phyloP scores from a whole-genome alignment of 257 asterid genomes.

The Voacanga thouarsii region DNA sequence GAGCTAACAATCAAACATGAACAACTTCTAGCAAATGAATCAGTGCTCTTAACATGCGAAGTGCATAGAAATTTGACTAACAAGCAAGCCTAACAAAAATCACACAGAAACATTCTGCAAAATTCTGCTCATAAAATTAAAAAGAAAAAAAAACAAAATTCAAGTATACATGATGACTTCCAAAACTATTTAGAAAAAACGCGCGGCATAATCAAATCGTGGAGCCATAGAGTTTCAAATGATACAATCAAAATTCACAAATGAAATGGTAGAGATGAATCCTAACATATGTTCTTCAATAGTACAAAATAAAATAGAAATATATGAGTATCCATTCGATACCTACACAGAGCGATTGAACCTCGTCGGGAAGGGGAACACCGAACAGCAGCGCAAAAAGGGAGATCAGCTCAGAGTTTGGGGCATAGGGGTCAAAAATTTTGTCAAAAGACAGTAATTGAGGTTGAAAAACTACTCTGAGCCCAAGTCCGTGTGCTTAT shows the following conservation, averaged over 20 bases:
- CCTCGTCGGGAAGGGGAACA: conserved; percentile 1
- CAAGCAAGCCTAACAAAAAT: no score
- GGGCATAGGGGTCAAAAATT: not conserved
- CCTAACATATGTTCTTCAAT: not conserved
- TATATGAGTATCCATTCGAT: not conserved
- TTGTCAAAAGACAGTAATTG: not conserved
- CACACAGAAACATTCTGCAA: no score
- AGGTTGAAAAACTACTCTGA: no score
- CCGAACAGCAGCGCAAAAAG: no score
- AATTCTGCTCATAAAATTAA: no score
- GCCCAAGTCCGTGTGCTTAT: not conserved
- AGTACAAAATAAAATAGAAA: not conserved
- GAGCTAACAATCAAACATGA: no score
- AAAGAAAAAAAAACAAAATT: not conserved
- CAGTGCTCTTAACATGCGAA: no score
- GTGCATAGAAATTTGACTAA: no score
- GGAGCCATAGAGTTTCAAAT: not conserved
- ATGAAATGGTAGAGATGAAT: not conserved
- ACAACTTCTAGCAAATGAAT: no score
- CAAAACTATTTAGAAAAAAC: not conserved
- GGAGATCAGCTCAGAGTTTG: not conserved
- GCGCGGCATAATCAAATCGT: not conserved
- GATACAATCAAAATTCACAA: not conserved
- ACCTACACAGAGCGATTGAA: no score
- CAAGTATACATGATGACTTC: not conserved